Evolutionary conservation across 441 rosid species (phyloP).

Genomic region (Macaranga tanarius): DNA sequence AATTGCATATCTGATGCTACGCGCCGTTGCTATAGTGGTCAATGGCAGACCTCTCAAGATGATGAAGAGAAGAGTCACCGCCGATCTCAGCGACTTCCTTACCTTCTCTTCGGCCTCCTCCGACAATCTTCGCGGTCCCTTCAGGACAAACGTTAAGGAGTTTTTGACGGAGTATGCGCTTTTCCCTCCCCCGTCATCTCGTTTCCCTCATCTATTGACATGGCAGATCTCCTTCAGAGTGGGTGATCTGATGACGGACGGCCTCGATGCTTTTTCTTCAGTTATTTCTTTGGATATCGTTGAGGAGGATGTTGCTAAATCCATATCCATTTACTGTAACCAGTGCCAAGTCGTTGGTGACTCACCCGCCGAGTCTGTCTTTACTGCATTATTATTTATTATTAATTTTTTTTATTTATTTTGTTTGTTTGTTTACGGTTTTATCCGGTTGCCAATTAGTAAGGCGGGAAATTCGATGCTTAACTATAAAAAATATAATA

Average conservation of each 20-base stretch:
- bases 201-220: constrained; percentile 49
- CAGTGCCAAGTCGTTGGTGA: constrained; percentile 80
- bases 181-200: constrained; percentile 47
- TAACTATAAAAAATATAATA: no score
- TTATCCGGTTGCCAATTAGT: no score
- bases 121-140: constrained; percentile 33
- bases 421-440: no score
- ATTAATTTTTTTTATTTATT: neutral
- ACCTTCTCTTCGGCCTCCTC: constrained; percentile 39
- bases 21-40: constrained; percentile 47
- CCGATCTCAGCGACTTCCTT: constrained; percentile 58
- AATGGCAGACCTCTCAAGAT: constrained; percentile 57
- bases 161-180: constrained; percentile 50
- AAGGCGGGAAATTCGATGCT: no score
- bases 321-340: constrained; percentile 69
- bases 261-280: constrained; percentile 35
- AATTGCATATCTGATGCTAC: neutral
- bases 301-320: constrained; percentile 73
- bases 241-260: constrained; percentile 36
- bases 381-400: neutral
- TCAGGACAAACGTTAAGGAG: constrained; percentile 42
- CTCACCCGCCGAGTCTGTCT: constrained; percentile 35
- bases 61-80: constrained; percentile 69
- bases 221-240: constrained; percentile 58
- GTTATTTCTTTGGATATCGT: constrained; percentile 49